Conservation (phyloP, 768 basidiomycete genomes). For the Pisolithus microcarpus region DNA sequence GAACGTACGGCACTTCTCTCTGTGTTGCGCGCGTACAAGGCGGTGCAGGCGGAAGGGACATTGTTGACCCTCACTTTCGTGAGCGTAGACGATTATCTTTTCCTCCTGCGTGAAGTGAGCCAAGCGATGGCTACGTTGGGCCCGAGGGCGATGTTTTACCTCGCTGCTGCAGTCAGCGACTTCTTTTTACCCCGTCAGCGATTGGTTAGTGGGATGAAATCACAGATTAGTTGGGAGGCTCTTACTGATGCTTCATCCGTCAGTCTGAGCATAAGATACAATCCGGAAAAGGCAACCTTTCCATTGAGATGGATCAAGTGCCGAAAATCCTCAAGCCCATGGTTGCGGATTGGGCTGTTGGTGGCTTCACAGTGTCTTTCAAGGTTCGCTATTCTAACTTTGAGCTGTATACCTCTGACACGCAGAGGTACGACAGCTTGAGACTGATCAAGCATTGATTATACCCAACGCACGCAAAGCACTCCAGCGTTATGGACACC, state of each 20-base stretch:
- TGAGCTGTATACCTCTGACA: neutral
- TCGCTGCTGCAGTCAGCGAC: conserved; percentile 96
- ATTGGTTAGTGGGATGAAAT: conserved; percentile 51
- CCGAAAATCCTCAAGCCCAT: conserved; percentile 92
- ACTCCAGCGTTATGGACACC: conserved; percentile 91
- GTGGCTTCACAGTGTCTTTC: conserved; percentile 93
- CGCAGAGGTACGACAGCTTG: conserved; percentile 50
- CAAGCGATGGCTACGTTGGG: conserved; percentile 68
- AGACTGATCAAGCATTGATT: conserved; percentile 79
- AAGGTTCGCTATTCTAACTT: conserved; percentile 51
- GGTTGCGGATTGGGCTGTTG: conserved; percentile 88
- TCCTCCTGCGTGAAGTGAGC: conserved; percentile 77
- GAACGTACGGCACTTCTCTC: conserved; percentile 61
- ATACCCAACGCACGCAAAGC: conserved; percentile 87
- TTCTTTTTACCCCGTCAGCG: conserved; percentile 91
- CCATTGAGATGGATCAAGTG: conserved; percentile 98
- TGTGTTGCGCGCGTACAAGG: conserved; percentile 74
- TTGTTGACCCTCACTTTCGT: conserved; percentile 86
- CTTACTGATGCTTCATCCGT: neutral
- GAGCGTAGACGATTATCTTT: conserved; percentile 94
- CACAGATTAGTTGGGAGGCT: neutral
- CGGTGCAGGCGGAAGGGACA: conserved; percentile 63
- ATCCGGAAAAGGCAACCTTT: conserved; percentile 87
- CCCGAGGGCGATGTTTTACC: conserved; percentile 82
- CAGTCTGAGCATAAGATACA: conserved; percentile 99